phyloP scores from a whole-genome alignment of 2,329 filamentous ascomycete genomes.

The Aspergillus quadrilineatus region DNA sequence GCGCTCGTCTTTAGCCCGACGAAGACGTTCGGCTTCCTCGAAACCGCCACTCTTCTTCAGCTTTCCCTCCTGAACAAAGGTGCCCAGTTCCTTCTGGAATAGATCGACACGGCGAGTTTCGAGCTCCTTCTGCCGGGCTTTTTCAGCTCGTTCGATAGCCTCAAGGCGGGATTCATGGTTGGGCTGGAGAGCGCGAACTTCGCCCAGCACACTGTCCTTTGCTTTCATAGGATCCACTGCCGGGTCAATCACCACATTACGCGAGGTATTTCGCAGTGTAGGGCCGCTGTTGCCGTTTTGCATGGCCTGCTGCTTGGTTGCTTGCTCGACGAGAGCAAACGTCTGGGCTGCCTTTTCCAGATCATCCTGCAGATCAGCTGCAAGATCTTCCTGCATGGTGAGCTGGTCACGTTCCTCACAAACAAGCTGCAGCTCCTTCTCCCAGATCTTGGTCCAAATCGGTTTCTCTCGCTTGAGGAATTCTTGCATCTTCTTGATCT shows the following conservation, averaged over 20 bases:
- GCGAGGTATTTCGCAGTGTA: slow-evolving; percentile 53
- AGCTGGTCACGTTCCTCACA: slow-evolving; percentile 94
- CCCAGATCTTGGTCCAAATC: slow-evolving; percentile 98
- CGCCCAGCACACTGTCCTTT: slow-evolving; percentile 87
- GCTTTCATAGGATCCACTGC: slow-evolving; percentile 71
- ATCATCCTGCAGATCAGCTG: slow-evolving; percentile 89
- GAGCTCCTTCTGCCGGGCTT: slow-evolving; percentile 83
- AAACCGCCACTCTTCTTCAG: slow-evolving; percentile 95
- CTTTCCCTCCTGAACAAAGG: slow-evolving; percentile 84
- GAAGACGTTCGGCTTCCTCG: slow-evolving; percentile 84
- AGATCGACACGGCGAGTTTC: slow-evolving; percentile 71
- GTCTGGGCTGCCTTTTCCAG: slow-evolving; percentile 92
- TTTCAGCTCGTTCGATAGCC: slow-evolving; percentile 96
- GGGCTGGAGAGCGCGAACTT: slow-evolving; percentile 87
- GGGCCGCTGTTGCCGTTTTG: slow-evolving; percentile 56
- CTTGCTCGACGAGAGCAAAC: slow-evolving; percentile 92
- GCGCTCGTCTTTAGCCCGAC: slow-evolving; percentile 81
- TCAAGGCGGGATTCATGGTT: slow-evolving; percentile 93
- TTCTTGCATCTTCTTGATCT: slow-evolving; percentile 91
- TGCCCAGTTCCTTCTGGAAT: slow-evolving; percentile 79
- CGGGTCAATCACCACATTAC: slow-evolving; percentile 50
- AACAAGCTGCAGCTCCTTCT: slow-evolving; percentile 92
- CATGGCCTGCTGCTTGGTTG: slow-evolving; percentile 91
- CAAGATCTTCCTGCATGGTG: slow-evolving; percentile 92
- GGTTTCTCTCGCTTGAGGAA: slow-evolving; percentile 90